Conservation (phyloP, 495 filamentous ascomycete species). For the Pyrenula aspistea region DNA sequence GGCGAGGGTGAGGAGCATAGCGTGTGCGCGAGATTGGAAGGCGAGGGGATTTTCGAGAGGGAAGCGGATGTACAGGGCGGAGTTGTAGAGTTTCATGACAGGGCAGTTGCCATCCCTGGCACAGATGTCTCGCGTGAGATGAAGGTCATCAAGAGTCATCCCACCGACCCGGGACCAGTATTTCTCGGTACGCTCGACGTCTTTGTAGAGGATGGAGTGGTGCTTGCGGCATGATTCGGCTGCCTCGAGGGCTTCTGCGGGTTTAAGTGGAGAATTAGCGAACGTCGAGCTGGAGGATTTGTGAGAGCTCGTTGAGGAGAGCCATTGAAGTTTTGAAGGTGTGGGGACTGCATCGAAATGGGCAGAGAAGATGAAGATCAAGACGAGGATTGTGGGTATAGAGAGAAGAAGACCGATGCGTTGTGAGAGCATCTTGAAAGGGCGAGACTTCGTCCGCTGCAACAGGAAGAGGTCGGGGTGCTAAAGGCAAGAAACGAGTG, state of each 20-base stretch:
- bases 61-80: not conserved
- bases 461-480: too few relatives aligned
- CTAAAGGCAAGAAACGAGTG: too few relatives aligned
- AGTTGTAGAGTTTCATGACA: not conserved
- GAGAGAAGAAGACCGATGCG: not conserved
- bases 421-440: not conserved
- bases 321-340: not conserved
- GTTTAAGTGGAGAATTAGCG: not conserved
- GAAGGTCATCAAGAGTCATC: not conserved
- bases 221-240: not conserved
- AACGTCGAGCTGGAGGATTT: not conserved
- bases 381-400: not conserved
- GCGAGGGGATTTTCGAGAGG: not conserved
- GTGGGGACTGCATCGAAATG: not conserved
- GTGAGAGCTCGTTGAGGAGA: not conserved
- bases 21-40: not conserved
- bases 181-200: not conserved
- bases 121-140: not conserved
- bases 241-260: not conserved
- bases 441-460: too few relatives aligned
- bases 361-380: not conserved
- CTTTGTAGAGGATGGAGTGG: not conserved
- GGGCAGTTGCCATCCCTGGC: not conserved
- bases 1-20: not conserved
- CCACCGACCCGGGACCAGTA: not conserved